phyloP scores from a whole-genome alignment of 2,329 filamentous ascomycete species.

The Tolypocladium guangdongense region DNA sequence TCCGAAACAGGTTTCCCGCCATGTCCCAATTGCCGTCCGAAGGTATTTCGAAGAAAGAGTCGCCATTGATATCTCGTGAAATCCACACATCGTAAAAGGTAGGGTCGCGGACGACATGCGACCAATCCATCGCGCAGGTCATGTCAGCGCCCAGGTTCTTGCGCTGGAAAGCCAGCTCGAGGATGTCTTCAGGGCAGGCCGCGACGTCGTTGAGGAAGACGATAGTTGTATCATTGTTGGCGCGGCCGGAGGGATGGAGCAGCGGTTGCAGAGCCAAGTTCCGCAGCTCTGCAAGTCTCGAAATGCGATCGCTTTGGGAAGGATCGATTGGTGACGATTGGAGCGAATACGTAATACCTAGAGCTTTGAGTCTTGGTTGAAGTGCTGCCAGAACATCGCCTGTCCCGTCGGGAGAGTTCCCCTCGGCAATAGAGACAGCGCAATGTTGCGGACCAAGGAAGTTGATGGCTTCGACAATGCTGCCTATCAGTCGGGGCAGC shows the following conservation, averaged over 20 bases:
- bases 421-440: slow-evolving; percentile 40
- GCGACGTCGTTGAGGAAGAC: slow-evolving; percentile 47
- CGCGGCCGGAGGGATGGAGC: slow-evolving; percentile 14
- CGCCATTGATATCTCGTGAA: slow-evolving; percentile 38
- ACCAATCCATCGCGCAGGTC: slow-evolving; percentile 51
- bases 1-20: slow-evolving; percentile 42
- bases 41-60: slow-evolving; percentile 44
- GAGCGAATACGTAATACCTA: slow-evolving; percentile 31
- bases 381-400: slow-evolving; percentile 33
- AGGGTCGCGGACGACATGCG: slow-evolving; percentile 27
- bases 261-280: slow-evolving; percentile 41
- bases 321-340: slow-evolving; percentile 32
- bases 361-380: slow-evolving; percentile 22
- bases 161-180: slow-evolving; percentile 43
- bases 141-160: slow-evolving; percentile 36
- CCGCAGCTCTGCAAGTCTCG: slow-evolving; percentile 36
- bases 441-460: slow-evolving; percentile 38
- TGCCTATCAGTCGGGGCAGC: slow-evolving; percentile 33
- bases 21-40: slow-evolving; percentile 35
- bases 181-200: slow-evolving; percentile 41
- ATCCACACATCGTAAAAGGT: slow-evolving; percentile 50
- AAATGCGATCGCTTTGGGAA: slow-evolving; percentile 31
- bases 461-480: slow-evolving; percentile 34
- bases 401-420: slow-evolving; percentile 40
- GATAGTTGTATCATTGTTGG: slow-evolving; percentile 26